Evolutionary conservation across 2,329 filamentous ascomycete genomes (phyloP), one percentile per base, ranked within the genome.

Genomic region (Ciborinia camelliae): DNA sequence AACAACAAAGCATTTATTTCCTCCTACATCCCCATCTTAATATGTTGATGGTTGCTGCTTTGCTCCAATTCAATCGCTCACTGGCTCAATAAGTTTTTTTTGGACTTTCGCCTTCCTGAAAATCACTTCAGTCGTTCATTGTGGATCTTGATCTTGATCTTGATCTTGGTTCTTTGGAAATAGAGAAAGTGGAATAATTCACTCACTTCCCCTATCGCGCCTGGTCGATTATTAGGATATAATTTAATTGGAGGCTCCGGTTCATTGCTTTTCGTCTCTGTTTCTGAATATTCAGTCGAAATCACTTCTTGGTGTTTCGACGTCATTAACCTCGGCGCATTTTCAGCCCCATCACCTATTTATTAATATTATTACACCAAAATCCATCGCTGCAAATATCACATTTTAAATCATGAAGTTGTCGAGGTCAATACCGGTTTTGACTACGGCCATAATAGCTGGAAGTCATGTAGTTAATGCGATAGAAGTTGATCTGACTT

Each of bases 401-500:
- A n/a, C 2, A n/a, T 20, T 23, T 9, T 18, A 30, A 30, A 61
- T 5, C 5, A 64, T 64, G 62, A 64, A 53, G 62, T 18, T 61
- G 6, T 37, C 37, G 4, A 52, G 32, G 4, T 45, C 47, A 0
- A 1, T 45, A 53, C 41, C 30, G 10, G 10, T 14, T 43, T 20
- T 65, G 3, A 66, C 64, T 30, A 48, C 61, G 53, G 63, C 65
- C 8, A 28, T 67, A 14, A 23, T 70, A 20, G 58, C 65, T 28
- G 63, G 65, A 9, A 64, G 54, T 57, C 65, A 65, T 54, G 37
- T 71, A 28, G 66, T 57, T 12, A 60, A 68, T 53, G 67, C 69
- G 26, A 69, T 73, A 54, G 39, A 51, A 53, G n/a, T 73, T 3
- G 72, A 73, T 64, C 57, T 73, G 30, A 68, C 32, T 51, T 73